These are phyloP conservation scores for Fraxinus cuspidata DNA, from an alignment of 257 asterid species.

Conservation along the genomic window DNA sequence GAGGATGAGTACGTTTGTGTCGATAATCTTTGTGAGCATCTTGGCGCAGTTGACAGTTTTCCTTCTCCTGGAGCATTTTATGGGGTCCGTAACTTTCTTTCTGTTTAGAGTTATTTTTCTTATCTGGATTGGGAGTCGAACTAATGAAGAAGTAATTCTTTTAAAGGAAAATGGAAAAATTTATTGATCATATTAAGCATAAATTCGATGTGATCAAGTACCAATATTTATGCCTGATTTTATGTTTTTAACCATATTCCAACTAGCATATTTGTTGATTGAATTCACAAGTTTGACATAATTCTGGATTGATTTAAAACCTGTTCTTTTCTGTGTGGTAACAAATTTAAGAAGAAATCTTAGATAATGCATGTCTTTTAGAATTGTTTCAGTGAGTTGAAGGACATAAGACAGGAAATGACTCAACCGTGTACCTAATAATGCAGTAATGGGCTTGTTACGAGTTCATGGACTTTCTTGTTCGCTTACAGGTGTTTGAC, in stretches of 20 bases:
- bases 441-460: not conserved
- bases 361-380: not conserved
- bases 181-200: not conserved
- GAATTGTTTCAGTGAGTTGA: no score
- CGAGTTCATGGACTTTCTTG: not conserved
- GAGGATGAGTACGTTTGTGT: conserved; percentile 82
- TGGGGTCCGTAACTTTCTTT: conserved; percentile 64
- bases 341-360: not conserved
- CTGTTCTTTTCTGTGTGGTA: not conserved
- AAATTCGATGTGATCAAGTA: not conserved
- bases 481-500: conserved; percentile 71
- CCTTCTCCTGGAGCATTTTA: conserved; percentile 77
- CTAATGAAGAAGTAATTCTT: not conserved
- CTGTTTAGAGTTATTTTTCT: conserved; percentile 17
- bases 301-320: not conserved
- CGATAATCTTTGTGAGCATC: conserved; percentile 66
- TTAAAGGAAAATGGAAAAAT: not conserved
- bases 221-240: not conserved
- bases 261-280: not conserved
- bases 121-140: not conserved
- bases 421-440: not conserved
- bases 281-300: not conserved
- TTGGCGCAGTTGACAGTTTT: conserved; percentile 40
- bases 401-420: not conserved
- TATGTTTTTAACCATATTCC: not conserved